Percentiles rank a stretch among this genome's conserved stretches.
phyloP scores from a whole-genome alignment of 345 rosid genomes.

The Pseudoturritis turrita region DNA sequence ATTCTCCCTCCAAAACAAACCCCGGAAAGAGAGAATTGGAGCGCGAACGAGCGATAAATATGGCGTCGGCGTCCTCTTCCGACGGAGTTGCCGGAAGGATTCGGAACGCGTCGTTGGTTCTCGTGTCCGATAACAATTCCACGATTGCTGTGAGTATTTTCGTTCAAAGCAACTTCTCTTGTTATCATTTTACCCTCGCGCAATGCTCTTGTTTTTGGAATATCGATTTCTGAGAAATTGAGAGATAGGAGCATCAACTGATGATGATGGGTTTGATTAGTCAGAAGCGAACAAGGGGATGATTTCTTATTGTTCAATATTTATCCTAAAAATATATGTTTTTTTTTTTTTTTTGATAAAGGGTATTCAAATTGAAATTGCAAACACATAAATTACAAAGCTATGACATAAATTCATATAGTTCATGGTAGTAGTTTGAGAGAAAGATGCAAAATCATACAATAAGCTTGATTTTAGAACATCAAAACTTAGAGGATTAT shows the following conservation, averaged over 20 bases:
- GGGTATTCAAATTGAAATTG: too few relatives aligned
- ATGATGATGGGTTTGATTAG: background rate
- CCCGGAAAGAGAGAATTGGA: background rate
- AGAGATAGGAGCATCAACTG: background rate
- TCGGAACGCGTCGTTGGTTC: constrained; percentile 43
- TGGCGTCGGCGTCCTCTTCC: constrained; percentile 46
- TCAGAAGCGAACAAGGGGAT: background rate
- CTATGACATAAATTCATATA: too few relatives aligned
- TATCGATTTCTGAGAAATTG: constrained; percentile 2
- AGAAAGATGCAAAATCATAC: too few relatives aligned
- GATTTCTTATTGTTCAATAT: background rate
- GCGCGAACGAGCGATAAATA: background rate
- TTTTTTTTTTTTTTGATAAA: background rate
- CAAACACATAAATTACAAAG: too few relatives aligned
- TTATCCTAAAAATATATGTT: background rate
- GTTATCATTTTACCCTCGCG: background rate
- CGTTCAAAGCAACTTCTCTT: background rate
- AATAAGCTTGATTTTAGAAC: too few relatives aligned
- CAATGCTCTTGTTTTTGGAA: background rate
- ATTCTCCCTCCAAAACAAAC: constrained; percentile 19
- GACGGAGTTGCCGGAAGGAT: constrained; percentile 46
- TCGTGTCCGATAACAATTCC: constrained; percentile 49
- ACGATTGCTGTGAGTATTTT: constrained; percentile 45
- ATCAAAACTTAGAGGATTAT: too few relatives aligned
- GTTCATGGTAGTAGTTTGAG: too few relatives aligned